Evolutionary conservation across 2,329 filamentous ascomycete species (phyloP), one percentile per base, ranked within the genome.

Genomic region (Aspergillus clavatus): DNA sequence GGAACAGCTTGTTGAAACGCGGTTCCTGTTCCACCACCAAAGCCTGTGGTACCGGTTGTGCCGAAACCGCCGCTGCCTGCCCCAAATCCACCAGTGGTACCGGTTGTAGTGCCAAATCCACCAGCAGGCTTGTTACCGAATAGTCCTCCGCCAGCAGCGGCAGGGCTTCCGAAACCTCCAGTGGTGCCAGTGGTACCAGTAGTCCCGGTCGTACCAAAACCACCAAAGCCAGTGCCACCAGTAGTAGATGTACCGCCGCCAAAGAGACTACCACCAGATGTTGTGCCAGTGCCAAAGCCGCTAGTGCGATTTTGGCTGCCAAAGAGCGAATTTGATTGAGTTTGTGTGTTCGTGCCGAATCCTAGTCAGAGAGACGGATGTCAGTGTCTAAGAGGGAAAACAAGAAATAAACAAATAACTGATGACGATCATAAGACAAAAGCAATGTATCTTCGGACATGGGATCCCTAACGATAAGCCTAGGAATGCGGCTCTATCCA

Each of bases 1-100:
- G 71, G 63, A 26, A 70, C 55, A 18, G 60, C 57, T 23, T 65
- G 63, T 40, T 66, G 59, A 29, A 74, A 66, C 23, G 72, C 71
- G 36, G 71, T 71, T 14, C 71, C 71, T 29, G 63, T 60, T 38
- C 60, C 66, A 47, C 61, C 55, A 31, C 65, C 66, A 50, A 70
- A 69, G 28, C 57, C 65, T 46, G 40, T 55, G 12, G 31, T 38
- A 26, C 57, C 52, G n/a, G 53, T 56, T 5, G 61, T 50, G 11
- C 60, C 60, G 24, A 65, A 65, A 14, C 57, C 60, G 14, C 52
- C 54, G 28, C n/a, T n/a, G n/a, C 62, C 61, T 46, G 60, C 54
- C 39, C 60, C 62, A 46, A 61, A 60, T 40, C 62, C 63, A 46
- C 59, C 57, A 36, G 57, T 46, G 22, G 55, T 54, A 24, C 52